A percentile compares a stretch with the other conserved stretches of the same genome.
Conservation (phyloP, 371 early-diverging fungal species). For the Rhizopus stolonifer region DNA sequence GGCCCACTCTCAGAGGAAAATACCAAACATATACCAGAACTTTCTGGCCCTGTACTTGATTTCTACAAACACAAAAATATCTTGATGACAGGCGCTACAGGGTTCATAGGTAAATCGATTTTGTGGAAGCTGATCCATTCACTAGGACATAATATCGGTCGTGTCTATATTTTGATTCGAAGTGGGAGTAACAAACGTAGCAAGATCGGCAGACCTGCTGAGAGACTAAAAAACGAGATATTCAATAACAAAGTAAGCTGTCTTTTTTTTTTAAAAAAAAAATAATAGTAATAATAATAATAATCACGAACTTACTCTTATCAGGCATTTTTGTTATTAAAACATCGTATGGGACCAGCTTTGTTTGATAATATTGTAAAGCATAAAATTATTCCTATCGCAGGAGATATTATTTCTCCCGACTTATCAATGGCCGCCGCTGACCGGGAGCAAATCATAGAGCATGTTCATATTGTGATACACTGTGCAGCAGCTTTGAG, state of each 20-base stretch:
- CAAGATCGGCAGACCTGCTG: constrained; percentile 47
- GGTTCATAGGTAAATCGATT: constrained; percentile 63
- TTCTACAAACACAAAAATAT: constrained; percentile 42
- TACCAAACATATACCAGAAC: neutral
- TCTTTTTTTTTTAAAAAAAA: no score
- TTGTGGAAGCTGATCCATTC: constrained; percentile 54
- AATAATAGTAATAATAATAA: neutral
- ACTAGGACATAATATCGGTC: constrained; percentile 31
- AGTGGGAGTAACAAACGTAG: constrained; percentile 50
- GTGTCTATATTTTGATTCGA: constrained; percentile 43
- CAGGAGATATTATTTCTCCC: constrained; percentile 60
- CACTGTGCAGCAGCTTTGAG: constrained; percentile 69
- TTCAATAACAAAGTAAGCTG: constrained; percentile 39
- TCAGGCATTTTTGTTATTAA: constrained; percentile 42
- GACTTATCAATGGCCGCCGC: constrained; percentile 52
- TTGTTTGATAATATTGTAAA: constrained; percentile 44
- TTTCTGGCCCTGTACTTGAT: constrained; percentile 29
- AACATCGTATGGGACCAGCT: constrained; percentile 33
- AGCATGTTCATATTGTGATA: constrained; percentile 53
- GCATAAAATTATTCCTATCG: constrained; percentile 57
- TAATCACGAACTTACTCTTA: neutral
- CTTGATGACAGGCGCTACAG: constrained; percentile 62
- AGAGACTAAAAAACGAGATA: constrained; percentile 45
- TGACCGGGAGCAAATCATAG: constrained; percentile 47
- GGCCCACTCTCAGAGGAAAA: constrained; percentile 4